phyloP scores from a whole-genome alignment of 805 yeast species.

The Candida andamanensis region DNA sequence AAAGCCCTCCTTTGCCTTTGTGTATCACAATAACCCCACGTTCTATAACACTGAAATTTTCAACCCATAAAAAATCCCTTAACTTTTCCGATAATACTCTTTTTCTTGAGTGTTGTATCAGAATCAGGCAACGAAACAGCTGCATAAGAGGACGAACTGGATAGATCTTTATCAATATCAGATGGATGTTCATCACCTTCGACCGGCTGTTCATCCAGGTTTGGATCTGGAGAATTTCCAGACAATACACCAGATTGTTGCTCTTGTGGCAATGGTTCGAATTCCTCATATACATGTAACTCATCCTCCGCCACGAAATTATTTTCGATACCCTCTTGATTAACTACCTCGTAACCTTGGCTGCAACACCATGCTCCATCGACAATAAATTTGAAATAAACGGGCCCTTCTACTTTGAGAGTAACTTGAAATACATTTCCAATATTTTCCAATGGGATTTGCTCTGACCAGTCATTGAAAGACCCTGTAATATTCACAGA shows the following conservation, averaged over 20 bases:
- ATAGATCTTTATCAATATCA: conserved; percentile 18
- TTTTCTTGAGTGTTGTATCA: too few relatives aligned
- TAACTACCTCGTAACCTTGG: conserved; percentile 20
- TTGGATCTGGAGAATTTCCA: background rate
- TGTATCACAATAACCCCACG: too few relatives aligned
- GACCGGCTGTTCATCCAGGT: background rate
- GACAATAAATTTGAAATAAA: conserved; percentile 38
- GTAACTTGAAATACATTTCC: conserved; percentile 17
- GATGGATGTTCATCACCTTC: conserved; percentile 4
- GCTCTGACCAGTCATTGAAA: conserved; percentile 37
- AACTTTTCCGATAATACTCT: too few relatives aligned
- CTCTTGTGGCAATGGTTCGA: conserved; percentile 16
- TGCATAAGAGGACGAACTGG: conserved; percentile 32
- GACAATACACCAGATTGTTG: too few relatives aligned
- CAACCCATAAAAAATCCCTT: too few relatives aligned
- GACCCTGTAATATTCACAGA: conserved; percentile 33
- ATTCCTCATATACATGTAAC: conserved; percentile 17
- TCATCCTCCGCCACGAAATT: conserved; percentile 27
- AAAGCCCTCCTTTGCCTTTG: too few relatives aligned
- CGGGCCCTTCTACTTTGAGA: conserved; percentile 19
- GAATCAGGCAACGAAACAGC: conserved; percentile 32
- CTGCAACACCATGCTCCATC: conserved; percentile 29
- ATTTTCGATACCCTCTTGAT: conserved; percentile 33
- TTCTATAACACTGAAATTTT: too few relatives aligned
- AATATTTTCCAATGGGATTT: conserved; percentile 13